These are phyloP conservation scores for Calonectria naviculata DNA, from an alignment of 2,329 filamentous ascomycete genomes.

Conservation along the genomic window DNA sequence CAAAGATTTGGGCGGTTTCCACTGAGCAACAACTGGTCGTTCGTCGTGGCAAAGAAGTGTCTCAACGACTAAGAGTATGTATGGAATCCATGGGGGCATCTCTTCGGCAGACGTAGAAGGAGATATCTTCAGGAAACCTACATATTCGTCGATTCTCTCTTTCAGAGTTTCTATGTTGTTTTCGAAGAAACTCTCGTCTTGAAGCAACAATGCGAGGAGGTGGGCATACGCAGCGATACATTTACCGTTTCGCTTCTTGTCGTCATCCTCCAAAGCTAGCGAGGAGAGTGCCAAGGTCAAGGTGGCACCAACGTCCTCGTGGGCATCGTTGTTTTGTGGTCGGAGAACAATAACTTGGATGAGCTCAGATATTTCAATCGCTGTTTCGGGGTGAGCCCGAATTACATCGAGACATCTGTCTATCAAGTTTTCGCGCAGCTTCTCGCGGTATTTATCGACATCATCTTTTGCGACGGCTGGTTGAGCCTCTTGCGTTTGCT, in stretches of 20 bases:
- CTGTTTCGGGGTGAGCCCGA: constrained; percentile 86
- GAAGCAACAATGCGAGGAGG: constrained; percentile 86
- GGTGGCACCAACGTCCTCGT: constrained; percentile 83
- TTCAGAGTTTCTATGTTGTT: constrained; percentile 80
- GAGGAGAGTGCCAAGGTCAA: constrained; percentile 86
- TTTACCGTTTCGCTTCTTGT: constrained; percentile 71
- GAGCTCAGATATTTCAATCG: constrained; percentile 90
- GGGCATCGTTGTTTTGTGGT: constrained; percentile 64
- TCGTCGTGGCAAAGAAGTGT: constrained; percentile 90
- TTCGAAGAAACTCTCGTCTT: constrained; percentile 84
- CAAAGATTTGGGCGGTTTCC: constrained; percentile 68
- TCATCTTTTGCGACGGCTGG: constrained; percentile 71
- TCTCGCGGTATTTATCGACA: constrained; percentile 78
- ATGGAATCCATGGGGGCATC: constrained; percentile 91
- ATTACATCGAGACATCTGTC: constrained; percentile 92
- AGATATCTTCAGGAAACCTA: constrained; percentile 81
- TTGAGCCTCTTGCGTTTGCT: constrained; percentile 25
- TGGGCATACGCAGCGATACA: constrained; percentile 91
- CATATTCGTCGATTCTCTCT: constrained; percentile 79
- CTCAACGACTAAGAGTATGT: constrained; percentile 90
- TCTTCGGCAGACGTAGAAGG: constrained; percentile 77
- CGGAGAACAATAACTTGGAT: constrained; percentile 78
- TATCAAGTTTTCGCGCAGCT: constrained; percentile 82
- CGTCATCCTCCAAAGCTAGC: constrained; percentile 69
- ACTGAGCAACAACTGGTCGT: constrained; percentile 79